Conservation (phyloP, 2,329 filamentous ascomycete genomes). For the Ophiocordyceps unilateralis region DNA sequence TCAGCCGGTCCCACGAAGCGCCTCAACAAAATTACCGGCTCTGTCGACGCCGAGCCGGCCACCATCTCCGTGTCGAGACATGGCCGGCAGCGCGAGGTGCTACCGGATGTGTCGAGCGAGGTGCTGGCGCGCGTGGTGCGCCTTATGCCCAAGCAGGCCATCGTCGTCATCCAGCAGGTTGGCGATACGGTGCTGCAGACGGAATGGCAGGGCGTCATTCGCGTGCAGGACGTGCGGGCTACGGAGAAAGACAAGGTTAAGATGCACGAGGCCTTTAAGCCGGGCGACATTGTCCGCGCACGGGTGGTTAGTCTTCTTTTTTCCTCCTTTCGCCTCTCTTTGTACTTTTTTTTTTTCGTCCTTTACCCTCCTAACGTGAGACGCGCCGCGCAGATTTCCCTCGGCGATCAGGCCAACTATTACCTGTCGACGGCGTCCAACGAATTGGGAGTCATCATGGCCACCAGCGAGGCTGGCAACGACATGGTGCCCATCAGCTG, state of each 20-base stretch:
- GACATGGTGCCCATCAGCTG: slow-evolving; percentile 87
- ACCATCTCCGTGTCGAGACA: slow-evolving; percentile 38
- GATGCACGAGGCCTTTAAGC: slow-evolving; percentile 78
- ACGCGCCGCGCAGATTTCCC: slow-evolving; percentile 53
- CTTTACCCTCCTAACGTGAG: background rate
- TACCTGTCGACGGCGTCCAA: slow-evolving; percentile 88
- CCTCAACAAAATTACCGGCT: slow-evolving; percentile 36
- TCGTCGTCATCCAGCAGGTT: slow-evolving; percentile 72
- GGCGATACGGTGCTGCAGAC: slow-evolving; percentile 55
- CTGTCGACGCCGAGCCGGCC: slow-evolving; percentile 24
- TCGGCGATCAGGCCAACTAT: slow-evolving; percentile 89
- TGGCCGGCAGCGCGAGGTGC: slow-evolving; percentile 44
- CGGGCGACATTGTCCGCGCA: slow-evolving; percentile 80
- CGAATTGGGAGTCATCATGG: slow-evolving; percentile 86
- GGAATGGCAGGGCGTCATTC: slow-evolving; percentile 72
- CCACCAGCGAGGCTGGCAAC: slow-evolving; percentile 71
- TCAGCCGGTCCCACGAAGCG: slow-evolving; percentile 37
- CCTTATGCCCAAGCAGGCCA: slow-evolving; percentile 70
- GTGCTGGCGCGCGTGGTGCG: slow-evolving; percentile 78
- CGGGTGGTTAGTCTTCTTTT: slow-evolving; percentile 46
- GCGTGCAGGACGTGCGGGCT: slow-evolving; percentile 78
- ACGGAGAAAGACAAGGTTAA: slow-evolving; percentile 93
- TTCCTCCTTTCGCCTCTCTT: background rate
- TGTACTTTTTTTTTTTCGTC: background rate
- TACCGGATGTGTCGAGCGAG: slow-evolving; percentile 64